These are phyloP conservation scores for Talaromyces liani DNA, from an alignment of 495 filamentous ascomycete species.

Conservation along the genomic window DNA sequence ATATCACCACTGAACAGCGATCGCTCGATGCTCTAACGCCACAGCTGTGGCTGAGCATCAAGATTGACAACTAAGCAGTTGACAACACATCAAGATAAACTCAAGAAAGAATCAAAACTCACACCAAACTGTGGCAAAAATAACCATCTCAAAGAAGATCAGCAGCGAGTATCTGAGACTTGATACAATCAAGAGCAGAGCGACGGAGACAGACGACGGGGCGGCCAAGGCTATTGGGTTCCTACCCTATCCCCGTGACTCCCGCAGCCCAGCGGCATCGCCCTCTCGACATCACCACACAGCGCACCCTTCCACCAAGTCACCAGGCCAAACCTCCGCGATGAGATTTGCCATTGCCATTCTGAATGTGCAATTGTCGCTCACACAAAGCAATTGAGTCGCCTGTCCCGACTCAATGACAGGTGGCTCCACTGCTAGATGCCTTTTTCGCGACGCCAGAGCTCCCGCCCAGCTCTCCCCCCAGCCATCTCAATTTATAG, in stretches of 20 bases:
- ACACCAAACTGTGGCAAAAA: neutral
- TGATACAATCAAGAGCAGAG: neutral
- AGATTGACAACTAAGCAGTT: slow-evolving; percentile 2
- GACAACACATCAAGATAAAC: slow-evolving; percentile 2
- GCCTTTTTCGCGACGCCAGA: neutral
- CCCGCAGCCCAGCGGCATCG: neutral
- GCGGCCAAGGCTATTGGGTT: neutral
- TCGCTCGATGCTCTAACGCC: neutral
- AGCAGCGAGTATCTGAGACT: neutral
- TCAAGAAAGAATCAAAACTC: neutral
- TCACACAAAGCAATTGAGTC: slow-evolving; percentile 9
- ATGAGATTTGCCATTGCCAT: neutral
- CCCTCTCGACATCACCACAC: slow-evolving; percentile 1
- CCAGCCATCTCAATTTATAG: slow-evolving; percentile 10
- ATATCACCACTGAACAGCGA: neutral
- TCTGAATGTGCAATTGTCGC: slow-evolving; percentile 1
- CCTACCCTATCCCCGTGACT: neutral
- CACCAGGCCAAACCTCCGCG: neutral
- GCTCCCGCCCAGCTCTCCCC: neutral
- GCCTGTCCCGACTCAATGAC: slow-evolving; percentile 1
- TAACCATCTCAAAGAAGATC: neutral
- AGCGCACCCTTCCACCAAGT: neutral
- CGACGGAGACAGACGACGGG: neutral
- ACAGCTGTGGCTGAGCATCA: slow-evolving; percentile 1
- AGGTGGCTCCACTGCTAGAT: neutral